Base-by-base conservation (phyloP, 495 filamentous ascomycete genomes). In the Pseudevernia furfuracea region DNA sequence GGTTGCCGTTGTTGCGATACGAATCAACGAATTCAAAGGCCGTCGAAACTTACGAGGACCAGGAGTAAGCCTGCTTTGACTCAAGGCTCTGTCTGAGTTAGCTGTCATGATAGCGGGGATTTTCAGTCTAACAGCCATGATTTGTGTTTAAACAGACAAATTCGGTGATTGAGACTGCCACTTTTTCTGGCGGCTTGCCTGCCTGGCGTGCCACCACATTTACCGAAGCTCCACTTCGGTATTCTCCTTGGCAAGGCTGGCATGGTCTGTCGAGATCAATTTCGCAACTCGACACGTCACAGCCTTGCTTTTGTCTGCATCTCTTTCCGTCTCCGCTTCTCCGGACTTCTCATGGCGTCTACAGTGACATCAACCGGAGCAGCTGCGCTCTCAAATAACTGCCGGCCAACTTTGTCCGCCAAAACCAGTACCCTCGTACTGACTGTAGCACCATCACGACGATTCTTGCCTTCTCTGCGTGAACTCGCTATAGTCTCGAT, bases 401-500 rank as follows among this genome's bases (percentile, higher is more conserved):
- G 71, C 34, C 71, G 74, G 0, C 84, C 84, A 38, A 87, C 79
- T 11, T 69, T 56, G 62, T 92, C 89, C n/a, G 87, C 86, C 68
- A 96, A 81, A 58, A 73, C 73, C 36, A 98, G 70, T 2, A 98
- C 92, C n/a, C 94, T 79, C 1, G 84, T 90, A 58, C 85, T 87
- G 25, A 98, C 92, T 2, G 92, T 96, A 1, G 88, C 88, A 19
- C 92, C 92, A 74, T 98, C 94, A 34, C 94, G 81, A 19, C 94
- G 76, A 75, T 97, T 96, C 84, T 97, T 97, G 9, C 94, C 94
- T 78, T 97, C 94, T 43, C 92, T 80, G 64, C 94, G 75, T 44
- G 84, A 89, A 58, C 85, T 81, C 10, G 91, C 89, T 57, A 98
- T 96, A 69, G 84, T 81, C 74, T 96, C 92, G 9, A 87, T 90